Evolutionary conservation across 2,329 filamentous ascomycete genomes (phyloP).

Genomic region (Zarea fungicola): DNA sequence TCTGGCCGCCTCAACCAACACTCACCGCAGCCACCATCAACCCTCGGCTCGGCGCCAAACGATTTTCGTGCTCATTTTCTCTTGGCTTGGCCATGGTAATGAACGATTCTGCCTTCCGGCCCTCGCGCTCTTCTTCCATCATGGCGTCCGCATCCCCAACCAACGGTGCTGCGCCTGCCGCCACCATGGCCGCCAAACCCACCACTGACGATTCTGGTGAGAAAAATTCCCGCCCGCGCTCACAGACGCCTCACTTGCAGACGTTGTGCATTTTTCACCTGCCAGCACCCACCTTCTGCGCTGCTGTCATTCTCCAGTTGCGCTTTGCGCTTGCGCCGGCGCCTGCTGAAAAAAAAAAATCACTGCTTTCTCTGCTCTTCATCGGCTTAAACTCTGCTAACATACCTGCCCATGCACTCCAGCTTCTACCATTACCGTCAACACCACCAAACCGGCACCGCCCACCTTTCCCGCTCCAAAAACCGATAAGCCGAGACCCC

Average conservation of each 20-base stretch:
- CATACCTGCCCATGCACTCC: neutral
- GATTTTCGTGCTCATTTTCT: neutral
- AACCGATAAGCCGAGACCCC: conserved; percentile 93
- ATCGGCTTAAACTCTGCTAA: neutral
- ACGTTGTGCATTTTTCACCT: neutral
- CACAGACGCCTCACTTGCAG: neutral
- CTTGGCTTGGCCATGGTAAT: conserved; percentile 31
- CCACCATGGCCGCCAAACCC: conserved; percentile 19
- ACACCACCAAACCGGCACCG: conserved; percentile 38
- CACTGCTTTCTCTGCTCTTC: neutral
- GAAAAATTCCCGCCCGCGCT: conserved; percentile 15
- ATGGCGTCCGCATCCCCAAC: conserved; percentile 29
- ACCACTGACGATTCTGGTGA: conserved; percentile 38
- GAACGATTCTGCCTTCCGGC: conserved; percentile 34
- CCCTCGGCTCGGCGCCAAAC: neutral
- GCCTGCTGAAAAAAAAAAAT: neutral
- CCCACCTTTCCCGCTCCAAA: conserved; percentile 72
- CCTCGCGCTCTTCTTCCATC: conserved; percentile 33
- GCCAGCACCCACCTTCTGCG: neutral
- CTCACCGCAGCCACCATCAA: neutral
- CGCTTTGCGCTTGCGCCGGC: neutral
- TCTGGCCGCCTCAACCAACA: conserved; percentile 10
- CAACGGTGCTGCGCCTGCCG: conserved; percentile 22
- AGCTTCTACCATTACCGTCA: conserved; percentile 49
- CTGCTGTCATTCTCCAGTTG: neutral